Conservation (phyloP, 768 basidiomycete genomes). For the Sporobolomyces roseus region DNA sequence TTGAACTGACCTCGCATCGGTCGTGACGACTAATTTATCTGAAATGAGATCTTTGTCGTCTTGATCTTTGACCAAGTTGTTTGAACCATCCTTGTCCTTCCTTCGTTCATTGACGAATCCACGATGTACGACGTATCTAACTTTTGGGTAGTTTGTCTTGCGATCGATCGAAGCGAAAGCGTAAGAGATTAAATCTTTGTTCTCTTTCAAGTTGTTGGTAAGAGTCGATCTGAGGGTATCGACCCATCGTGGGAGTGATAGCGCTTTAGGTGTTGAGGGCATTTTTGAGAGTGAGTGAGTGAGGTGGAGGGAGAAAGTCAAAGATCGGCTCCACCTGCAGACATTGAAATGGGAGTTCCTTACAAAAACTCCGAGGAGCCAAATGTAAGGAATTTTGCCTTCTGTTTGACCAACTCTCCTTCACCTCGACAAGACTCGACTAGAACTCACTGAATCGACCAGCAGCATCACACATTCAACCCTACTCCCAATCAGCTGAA, state of each 20-base stretch:
- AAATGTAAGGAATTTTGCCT: no score
- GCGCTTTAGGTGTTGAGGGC: not conserved
- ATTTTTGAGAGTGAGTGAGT: not conserved
- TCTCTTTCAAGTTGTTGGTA: constrained; percentile 27
- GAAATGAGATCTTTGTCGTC: constrained; percentile 18
- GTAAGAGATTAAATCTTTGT: constrained; percentile 35
- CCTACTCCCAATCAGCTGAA: no score
- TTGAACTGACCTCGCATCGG: constrained; percentile 29
- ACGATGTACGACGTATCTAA: constrained; percentile 39
- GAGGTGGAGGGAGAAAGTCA: not conserved
- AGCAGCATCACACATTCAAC: no score
- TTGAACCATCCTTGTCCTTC: constrained; percentile 16
- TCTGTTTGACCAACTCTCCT: no score
- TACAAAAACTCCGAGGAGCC: no score
- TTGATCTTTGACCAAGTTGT: constrained; percentile 17
- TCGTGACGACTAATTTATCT: constrained; percentile 38
- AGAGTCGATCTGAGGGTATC: constrained; percentile 7
- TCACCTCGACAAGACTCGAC: no score
- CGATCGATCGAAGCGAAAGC: constrained; percentile 22
- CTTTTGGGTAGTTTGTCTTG: constrained; percentile 4
- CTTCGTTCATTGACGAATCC: constrained; percentile 39
- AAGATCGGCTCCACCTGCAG: not conserved
- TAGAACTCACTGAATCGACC: no score
- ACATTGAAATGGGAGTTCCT: no score
- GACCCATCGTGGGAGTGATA: constrained; percentile 23